phyloP scores from a whole-genome alignment of 306 rosid species.

The Macrotyloma uniflorum region DNA sequence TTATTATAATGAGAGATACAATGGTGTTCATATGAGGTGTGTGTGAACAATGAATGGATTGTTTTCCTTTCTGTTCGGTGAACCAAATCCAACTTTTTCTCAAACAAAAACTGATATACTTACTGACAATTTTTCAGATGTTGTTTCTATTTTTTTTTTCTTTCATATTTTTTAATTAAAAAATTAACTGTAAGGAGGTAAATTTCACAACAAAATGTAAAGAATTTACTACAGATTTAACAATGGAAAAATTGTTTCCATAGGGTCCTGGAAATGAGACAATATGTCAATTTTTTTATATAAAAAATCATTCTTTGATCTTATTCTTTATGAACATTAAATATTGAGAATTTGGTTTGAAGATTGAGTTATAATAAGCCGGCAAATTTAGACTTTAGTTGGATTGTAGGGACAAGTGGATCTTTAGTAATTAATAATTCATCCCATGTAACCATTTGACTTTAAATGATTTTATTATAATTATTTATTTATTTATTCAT shows the following conservation, averaged over 20 bases:
- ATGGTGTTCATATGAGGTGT: constrained; percentile 15
- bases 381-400: constrained; percentile 15
- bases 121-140: too few species aligned
- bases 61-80: background rate
- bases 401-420: background rate
- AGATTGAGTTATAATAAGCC: background rate
- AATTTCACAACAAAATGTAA: too few species aligned
- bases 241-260: background rate
- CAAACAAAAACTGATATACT: background rate
- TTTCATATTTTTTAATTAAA: background rate
- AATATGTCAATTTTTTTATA: background rate
- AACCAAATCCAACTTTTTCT: constrained; percentile 5
- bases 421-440: background rate
- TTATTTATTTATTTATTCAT: background rate
- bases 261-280: background rate
- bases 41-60: constrained; percentile 7
- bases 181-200: too few species aligned
- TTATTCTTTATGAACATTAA: background rate
- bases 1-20: background rate
- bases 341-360: background rate
- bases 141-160: too few species aligned
- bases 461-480: background rate
- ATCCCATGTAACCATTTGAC: background rate
- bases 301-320: too few species aligned
- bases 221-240: background rate